A percentile compares a stretch with the other conserved stretches of the same genome.
These are phyloP conservation scores for Pneumocystis carinii DNA, from an alignment of 1,139 yeast genomes.

Conservation along the genomic window DNA sequence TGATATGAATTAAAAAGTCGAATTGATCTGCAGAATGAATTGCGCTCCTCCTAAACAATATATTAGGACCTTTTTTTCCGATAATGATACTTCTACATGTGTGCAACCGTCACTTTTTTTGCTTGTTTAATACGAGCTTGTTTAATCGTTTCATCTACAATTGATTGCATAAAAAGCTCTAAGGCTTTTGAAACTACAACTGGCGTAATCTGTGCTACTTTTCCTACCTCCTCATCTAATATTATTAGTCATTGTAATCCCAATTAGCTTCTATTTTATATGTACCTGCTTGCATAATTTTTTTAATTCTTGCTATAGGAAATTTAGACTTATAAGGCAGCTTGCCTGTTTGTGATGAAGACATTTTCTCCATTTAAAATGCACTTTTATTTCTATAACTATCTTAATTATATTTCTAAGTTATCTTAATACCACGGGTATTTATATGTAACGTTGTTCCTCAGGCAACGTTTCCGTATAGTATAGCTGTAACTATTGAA, in stretches of 20 bases:
- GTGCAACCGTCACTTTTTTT: slow-evolving; percentile 69
- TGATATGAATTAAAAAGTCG: slow-evolving; percentile 70
- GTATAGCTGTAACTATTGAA: too few species aligned
- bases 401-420: too few species aligned
- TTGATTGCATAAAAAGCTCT: slow-evolving; percentile 77
- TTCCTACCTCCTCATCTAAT: slow-evolving; percentile 85
- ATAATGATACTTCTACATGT: slow-evolving; percentile 27
- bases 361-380: background rate
- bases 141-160: slow-evolving; percentile 69
- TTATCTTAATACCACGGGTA: too few species aligned
- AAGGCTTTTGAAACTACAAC: slow-evolving; percentile 81
- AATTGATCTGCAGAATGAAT: slow-evolving; percentile 77
- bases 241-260: background rate
- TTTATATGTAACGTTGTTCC: too few species aligned
- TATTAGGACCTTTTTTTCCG: background rate
- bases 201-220: slow-evolving; percentile 97
- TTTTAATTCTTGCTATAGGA: slow-evolving; percentile 63
- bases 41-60: slow-evolving; percentile 39
- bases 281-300: slow-evolving; percentile 66
- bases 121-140: slow-evolving; percentile 67
- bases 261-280: background rate
- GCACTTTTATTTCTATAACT: too few species aligned
- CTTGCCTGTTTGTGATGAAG: background rate
- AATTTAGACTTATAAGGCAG: slow-evolving; percentile 10
- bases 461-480: too few species aligned